Evolutionary conservation across 768 basidiomycete genomes (phyloP).

Genomic region (Trametes coccinea): DNA sequence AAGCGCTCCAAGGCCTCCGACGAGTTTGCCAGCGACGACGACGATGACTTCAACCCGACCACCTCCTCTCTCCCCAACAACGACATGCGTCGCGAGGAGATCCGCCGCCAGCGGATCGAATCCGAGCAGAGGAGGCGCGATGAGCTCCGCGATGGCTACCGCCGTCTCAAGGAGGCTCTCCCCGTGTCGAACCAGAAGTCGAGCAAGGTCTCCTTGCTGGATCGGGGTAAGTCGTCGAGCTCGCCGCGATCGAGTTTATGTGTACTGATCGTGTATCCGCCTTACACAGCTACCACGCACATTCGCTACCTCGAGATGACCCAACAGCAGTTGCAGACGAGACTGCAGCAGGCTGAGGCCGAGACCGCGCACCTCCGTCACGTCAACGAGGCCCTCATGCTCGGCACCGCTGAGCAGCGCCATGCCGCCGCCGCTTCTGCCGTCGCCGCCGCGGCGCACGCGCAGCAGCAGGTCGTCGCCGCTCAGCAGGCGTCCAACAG

Average conservation of each 20-base stretch:
- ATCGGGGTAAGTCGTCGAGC: constrained; percentile 58
- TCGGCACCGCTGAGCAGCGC: constrained; percentile 75
- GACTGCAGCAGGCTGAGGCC: constrained; percentile 75
- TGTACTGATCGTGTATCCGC: constrained; percentile 15
- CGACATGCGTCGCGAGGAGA: constrained; percentile 83
- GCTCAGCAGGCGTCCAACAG: constrained; percentile 40
- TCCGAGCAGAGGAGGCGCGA: constrained; percentile 90
- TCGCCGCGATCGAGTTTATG: not conserved
- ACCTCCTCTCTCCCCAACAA: constrained; percentile 44
- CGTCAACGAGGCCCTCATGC: constrained; percentile 89
- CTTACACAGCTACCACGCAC: constrained; percentile 67
- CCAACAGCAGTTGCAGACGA: constrained; percentile 70
- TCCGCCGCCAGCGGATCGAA: constrained; percentile 91
- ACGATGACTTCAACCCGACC: constrained; percentile 70
- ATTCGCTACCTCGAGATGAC: constrained; percentile 86
- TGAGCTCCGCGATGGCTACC: constrained; percentile 91
- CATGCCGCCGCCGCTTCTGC: constrained; percentile 60
- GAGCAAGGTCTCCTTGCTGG: constrained; percentile 88
- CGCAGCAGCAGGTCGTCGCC: constrained; percentile 40
- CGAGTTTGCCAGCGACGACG: constrained; percentile 72
- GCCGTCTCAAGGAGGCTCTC: constrained; percentile 86
- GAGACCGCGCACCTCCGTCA: constrained; percentile 79
- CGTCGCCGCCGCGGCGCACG: constrained; percentile 49
- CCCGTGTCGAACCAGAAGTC: constrained; percentile 91
- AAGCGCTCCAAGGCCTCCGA: constrained; percentile 46